Base-by-base conservation (phyloP, 176 grass and related monocot genomes). In the Avena sativa region DNA sequence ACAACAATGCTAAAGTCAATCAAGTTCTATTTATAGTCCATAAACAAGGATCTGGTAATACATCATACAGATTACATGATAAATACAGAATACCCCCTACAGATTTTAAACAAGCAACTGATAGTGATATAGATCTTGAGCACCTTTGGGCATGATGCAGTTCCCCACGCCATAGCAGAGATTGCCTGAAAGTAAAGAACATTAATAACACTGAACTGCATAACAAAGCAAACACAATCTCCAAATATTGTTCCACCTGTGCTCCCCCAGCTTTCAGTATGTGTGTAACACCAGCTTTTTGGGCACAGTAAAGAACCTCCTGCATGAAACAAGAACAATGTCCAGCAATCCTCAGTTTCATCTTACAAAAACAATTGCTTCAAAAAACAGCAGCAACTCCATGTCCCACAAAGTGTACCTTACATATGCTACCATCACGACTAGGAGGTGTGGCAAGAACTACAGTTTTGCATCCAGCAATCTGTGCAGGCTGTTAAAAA, bases 291-390 rank as follows among this genome's bases (percentile, higher is more conserved):
- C 93, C 96, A 83, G 96, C 90, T 92, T 92, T 98, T 40, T 98
- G 95, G 71, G 96, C 93, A 92, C 96, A 98, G 61, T 98, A 98
- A 68, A 97, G 89, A 90, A 98, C 93, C 83, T 98, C 96, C 96
- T 98, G 71, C 14, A 59, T 14, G 23, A 55, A 23, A 86, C 14
- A 93, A 55, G 28, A 76, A 36, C 19, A 36, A 19, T 81, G 12
- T 47, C 21, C 16, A 56, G 67, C 12, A 15, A 9, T 85, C 10
- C 20, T 73, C 58, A 79, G 4, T 81, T 74, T 52, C 9, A 62
- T 3, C 49, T 60, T 83, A 21, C 16, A 73, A 62, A 62, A 56
- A 53, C 16, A 82, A 44, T 49, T 61, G 7, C 17, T 40, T 43
- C 43, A 44, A 53, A 26, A 52, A 71, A 79, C 43, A 74, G 19